These are phyloP conservation scores for Russula olivacea DNA, from an alignment of 768 basidiomycete genomes.

Conservation along the genomic window DNA sequence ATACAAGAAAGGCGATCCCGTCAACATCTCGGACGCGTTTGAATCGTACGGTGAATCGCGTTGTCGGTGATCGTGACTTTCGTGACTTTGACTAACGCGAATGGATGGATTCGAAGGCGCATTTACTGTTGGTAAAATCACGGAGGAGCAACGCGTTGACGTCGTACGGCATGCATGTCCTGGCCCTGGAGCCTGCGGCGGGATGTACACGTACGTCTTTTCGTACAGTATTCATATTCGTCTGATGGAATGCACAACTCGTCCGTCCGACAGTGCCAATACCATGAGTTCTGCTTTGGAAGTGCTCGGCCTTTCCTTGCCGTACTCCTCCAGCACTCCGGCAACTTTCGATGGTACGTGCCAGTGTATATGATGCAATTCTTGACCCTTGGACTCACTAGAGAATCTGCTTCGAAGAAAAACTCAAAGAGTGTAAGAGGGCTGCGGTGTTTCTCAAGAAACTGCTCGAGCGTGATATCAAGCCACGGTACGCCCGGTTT, in stretches of 20 bases:
- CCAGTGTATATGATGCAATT: neutral
- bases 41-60: conserved; percentile 64
- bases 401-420: conserved; percentile 42
- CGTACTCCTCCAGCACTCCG: conserved; percentile 75
- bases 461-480: conserved; percentile 70
- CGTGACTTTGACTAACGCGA: neutral
- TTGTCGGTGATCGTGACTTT: neutral
- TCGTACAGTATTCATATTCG: neutral
- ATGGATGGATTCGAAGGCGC: conserved; percentile 46
- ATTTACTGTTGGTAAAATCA: conserved; percentile 68
- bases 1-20: conserved; percentile 69
- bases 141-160: conserved; percentile 74
- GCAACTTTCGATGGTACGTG: conserved; percentile 61
- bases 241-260: neutral
- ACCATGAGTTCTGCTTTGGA: conserved; percentile 86
- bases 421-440: conserved; percentile 73
- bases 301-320: conserved; percentile 79
- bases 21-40: conserved; percentile 80
- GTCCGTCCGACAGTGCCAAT: conserved; percentile 49
- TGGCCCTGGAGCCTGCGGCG: conserved; percentile 78
- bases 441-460: conserved; percentile 73
- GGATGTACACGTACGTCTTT: conserved; percentile 69
- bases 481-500: conserved; percentile 51
- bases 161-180: conserved; percentile 84
- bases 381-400: neutral